Evolutionary conservation across 2,329 filamentous ascomycete genomes (phyloP), one percentile per base, ranked within the genome.

Genomic region (Shiraia bambusicola): DNA sequence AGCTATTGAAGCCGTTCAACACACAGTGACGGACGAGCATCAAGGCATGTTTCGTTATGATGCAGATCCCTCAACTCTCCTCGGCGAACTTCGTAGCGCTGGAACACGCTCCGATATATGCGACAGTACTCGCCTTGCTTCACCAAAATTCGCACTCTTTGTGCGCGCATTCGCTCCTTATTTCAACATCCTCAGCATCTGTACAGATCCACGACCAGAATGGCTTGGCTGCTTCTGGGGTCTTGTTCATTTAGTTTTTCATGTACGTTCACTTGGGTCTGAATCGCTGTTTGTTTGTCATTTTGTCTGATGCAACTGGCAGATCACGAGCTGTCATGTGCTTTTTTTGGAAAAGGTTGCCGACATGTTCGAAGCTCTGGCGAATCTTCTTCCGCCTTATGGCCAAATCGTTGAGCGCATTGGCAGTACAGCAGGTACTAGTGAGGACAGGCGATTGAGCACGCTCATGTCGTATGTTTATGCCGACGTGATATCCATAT

Each of bases 151-250:
- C 10, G 35, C 41, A n/a, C 31, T 52, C 4, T 63, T 64, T 36
- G 39, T 51, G 7, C 49, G 41, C 15, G 30, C 38, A 10, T 58
- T 63, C 43, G 50, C 54, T 22, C 47, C 54, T 6, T 65, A 58
- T 41, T 64, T 63, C 33, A 55, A 61, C 29, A 38, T 63, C 12
- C 42, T 65, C 25, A 42, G 42, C 29, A 50, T 52, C 9, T 59
- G 49, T 25, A 45, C 49, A 13, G 24, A 49, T 19, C 17, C 52
- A n/a, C 44, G 34, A 14, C 25, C 49, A 36, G 53, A 55, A 40
- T 63, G 55, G 56, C 16, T 44, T 15, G 43, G 45, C 10, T 58
- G 48, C 28, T 56, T 64, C 28, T 65, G 61, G 61, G 54, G 50
- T 16, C 37, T 41, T 14, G 33, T 63, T 12, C 32, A 35, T 27